Conservation (phyloP, 2,329 filamentous ascomycete species). For the Fusarium anguioides region DNA sequence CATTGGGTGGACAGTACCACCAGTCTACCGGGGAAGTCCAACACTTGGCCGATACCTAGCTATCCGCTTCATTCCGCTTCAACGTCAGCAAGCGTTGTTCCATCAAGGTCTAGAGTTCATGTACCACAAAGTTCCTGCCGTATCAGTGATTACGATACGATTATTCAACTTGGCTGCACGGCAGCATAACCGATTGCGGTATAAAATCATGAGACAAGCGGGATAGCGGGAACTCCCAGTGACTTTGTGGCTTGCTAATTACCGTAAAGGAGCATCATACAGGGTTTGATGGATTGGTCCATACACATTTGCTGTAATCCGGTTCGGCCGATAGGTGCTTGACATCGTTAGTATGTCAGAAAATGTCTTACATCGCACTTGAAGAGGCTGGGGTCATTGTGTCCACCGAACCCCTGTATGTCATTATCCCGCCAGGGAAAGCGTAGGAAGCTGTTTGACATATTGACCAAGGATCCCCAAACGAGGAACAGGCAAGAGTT, state of each 20-base stretch:
- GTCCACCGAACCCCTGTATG: constrained; percentile 16
- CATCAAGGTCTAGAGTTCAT: constrained; percentile 31
- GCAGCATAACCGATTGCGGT: constrained; percentile 18
- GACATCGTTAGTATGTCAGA: constrained; percentile 16
- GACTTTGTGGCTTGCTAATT: constrained; percentile 37
- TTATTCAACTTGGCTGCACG: constrained; percentile 28
- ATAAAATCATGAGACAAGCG: constrained; percentile 30
- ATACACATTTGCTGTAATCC: constrained; percentile 18
- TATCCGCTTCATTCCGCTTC: constrained; percentile 18
- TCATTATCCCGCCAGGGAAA: constrained; percentile 1
- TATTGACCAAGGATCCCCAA: constrained; percentile 35
- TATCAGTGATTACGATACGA: constrained; percentile 14
- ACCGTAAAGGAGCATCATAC: constrained; percentile 25
- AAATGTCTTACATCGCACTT: constrained; percentile 18
- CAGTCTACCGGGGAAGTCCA: not conserved
- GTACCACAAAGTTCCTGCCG: constrained; percentile 26
- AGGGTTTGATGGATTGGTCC: constrained; percentile 26
- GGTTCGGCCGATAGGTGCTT: constrained; percentile 32
- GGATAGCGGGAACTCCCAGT: constrained; percentile 25
- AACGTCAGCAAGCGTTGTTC: constrained; percentile 28
- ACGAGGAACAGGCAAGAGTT: constrained; percentile 18
- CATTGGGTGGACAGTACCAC: not conserved
- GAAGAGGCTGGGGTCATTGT: not conserved
- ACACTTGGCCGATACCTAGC: constrained; percentile 13
- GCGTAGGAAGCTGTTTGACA: constrained; percentile 11